Percentiles rank a stretch among this genome's conserved stretches.
These are phyloP conservation scores for Thelephora aurantiotincta DNA, from an alignment of 768 basidiomycete genomes.

Conservation along the genomic window DNA sequence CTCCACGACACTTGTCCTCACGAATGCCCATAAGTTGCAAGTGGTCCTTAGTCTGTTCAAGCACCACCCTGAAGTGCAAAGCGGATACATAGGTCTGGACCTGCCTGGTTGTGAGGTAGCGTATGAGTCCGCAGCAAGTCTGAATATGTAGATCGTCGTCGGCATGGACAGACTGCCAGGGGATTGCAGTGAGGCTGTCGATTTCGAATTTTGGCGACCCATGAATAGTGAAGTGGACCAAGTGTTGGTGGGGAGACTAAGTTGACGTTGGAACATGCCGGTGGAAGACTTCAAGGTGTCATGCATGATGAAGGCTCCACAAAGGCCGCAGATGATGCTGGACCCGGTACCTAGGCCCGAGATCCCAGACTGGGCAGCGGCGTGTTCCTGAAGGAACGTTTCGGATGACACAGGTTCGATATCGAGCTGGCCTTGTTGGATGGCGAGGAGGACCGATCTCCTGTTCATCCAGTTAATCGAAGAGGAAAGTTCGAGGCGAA, in stretches of 20 bases:
- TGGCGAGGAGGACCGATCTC: slow-evolving; percentile 69
- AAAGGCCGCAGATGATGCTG: slow-evolving; percentile 67
- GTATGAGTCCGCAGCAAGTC: slow-evolving; percentile 25
- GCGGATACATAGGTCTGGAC: slow-evolving; percentile 47
- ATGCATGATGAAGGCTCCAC: slow-evolving; percentile 46
- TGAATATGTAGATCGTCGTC: slow-evolving; percentile 47
- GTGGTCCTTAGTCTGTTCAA: slow-evolving; percentile 68
- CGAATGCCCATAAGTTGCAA: slow-evolving; percentile 85
- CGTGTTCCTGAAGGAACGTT: slow-evolving; percentile 42
- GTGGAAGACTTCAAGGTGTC: slow-evolving; percentile 10
- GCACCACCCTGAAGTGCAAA: slow-evolving; percentile 82
- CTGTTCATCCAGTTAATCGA: slow-evolving; percentile 91
- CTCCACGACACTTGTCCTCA: slow-evolving; percentile 69
- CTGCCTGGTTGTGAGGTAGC: slow-evolving; percentile 10
- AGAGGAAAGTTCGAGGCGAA: slow-evolving; percentile 87
- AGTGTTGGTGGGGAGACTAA: slow-evolving; percentile 10
- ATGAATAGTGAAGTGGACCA: slow-evolving; percentile 52
- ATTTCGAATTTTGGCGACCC: slow-evolving; percentile 25
- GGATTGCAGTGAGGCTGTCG: slow-evolving; percentile 5
- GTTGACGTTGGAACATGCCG: background rate
- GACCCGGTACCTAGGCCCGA: slow-evolving; percentile 29
- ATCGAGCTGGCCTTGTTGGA: slow-evolving; percentile 74
- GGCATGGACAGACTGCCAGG: slow-evolving; percentile 16
- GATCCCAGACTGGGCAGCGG: slow-evolving; percentile 24
- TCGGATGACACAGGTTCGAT: slow-evolving; percentile 73